phyloP scores from a whole-genome alignment of 2,329 filamentous ascomycete species.

The Falciphora oryzae region DNA sequence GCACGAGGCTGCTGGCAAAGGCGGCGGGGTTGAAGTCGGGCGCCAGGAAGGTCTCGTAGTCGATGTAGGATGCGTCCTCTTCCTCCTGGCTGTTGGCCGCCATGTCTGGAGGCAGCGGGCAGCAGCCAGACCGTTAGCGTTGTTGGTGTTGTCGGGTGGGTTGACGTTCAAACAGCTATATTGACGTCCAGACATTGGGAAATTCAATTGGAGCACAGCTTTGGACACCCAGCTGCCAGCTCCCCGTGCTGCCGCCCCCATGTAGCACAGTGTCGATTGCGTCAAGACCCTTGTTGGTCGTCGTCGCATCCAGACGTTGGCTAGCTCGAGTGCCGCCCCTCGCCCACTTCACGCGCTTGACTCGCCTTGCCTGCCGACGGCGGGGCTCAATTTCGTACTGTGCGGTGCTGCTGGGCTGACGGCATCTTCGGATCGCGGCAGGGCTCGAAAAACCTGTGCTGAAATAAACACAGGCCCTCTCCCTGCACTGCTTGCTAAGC shows the following conservation, averaged over 20 bases:
- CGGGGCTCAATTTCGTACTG: background rate
- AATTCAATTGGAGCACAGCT: background rate
- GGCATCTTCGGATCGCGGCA: no score
- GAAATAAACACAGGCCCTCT: no score
- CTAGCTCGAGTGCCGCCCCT: background rate
- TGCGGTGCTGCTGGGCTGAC: background rate
- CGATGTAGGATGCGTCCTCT: constrained; percentile 78
- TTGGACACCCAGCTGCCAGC: no score
- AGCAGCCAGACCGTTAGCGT: no score
- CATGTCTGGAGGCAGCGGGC: constrained; percentile 17
- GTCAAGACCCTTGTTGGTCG: no score
- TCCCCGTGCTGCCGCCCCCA: background rate
- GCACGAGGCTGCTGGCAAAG: constrained; percentile 86
- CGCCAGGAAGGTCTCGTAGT: constrained; percentile 87
- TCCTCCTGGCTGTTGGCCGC: constrained; percentile 29
- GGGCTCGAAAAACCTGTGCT: no score
- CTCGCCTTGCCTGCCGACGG: no score
- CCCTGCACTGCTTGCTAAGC: background rate
- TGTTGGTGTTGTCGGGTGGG: background rate
- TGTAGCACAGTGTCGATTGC: background rate
- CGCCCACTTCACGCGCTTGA: background rate
- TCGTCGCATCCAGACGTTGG: background rate
- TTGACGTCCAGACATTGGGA: background rate
- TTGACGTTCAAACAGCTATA: no score
- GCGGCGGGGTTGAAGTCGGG: constrained; percentile 72